Evolutionary conservation across 352 stramenopile species (phyloP), one percentile per base, ranked within the genome.

Genomic region (Globisporangium alternatum): DNA sequence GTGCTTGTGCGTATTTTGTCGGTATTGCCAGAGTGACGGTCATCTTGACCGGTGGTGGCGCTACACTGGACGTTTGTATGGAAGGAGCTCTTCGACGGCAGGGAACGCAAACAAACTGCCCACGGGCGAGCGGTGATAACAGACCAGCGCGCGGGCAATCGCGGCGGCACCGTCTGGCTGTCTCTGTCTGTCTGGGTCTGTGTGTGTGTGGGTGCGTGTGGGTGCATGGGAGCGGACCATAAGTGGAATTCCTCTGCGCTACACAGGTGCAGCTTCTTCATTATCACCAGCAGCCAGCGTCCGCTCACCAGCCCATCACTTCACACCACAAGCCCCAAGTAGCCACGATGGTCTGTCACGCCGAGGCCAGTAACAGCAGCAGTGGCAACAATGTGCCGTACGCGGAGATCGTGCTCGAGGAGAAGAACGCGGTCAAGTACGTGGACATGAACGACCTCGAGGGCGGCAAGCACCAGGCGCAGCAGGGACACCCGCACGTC

Each of bases 321-420:
- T 30, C 39, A 54, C 56, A 57, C 19, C 25, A 8, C 25, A 28
- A 28, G 25, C 25, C 25, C 25, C 53, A 43, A 28, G 3, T 17
- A 22, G 10, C 7, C 8, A 37, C 0, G 2, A 68, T 68, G 62
- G 62, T 68, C 45, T 68, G 62, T 45, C 62, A 68, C 62, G 62
- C 52, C n/a, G 52, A 65, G 41, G 44, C 56, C n/a, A 52, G 37
- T 41, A 45, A 48, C 73, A 75, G 78, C 59, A 84, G 71, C 72
- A 81, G 70, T 55, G 67, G 76, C 56, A 62, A 72, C 49, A 58
- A 60, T n/a, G 35, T 78, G 57, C 74, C 86, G 60, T 89, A 88
- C 66, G 77, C 82, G 17, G 78, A 91, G 70, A 81, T 89, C 45
- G 69, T 71, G 45, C 70, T 91, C 44, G 68, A 74, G 52, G 78